These are phyloP conservation scores for Bombardia bombarda DNA, from an alignment of 495 filamentous ascomycete species.

Conservation along the genomic window DNA sequence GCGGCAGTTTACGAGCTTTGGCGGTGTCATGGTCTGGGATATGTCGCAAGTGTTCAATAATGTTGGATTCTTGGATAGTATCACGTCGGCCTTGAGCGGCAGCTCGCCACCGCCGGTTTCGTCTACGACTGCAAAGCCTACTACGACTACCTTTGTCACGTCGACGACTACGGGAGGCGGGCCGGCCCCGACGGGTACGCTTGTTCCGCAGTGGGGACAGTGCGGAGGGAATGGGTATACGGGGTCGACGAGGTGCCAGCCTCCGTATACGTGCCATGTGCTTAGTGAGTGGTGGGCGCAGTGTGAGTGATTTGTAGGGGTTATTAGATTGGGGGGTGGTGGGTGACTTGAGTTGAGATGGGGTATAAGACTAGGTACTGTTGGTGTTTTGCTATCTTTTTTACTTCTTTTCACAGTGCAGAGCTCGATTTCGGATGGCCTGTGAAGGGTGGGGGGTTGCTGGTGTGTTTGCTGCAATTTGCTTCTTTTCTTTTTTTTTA, in stretches of 20 bases:
- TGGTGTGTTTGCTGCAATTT: too few relatives aligned
- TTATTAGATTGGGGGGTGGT: too few relatives aligned
- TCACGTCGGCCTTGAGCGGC: constrained; percentile 22
- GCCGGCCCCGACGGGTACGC: neutral
- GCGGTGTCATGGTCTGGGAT: constrained; percentile 71
- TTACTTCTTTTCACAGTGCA: too few relatives aligned
- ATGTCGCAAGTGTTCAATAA: constrained; percentile 54
- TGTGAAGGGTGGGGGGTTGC: too few relatives aligned
- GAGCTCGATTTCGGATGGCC: too few relatives aligned
- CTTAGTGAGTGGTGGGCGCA: constrained; percentile 24
- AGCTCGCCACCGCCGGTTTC: neutral
- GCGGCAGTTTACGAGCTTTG: constrained; percentile 52
- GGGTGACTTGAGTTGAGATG: too few relatives aligned
- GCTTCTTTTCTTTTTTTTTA: too few relatives aligned
- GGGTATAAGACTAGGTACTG: too few relatives aligned
- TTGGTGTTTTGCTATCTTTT: too few relatives aligned
- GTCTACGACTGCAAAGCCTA: constrained; percentile 10
- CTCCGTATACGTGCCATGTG: constrained; percentile 25
- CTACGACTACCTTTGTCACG: constrained; percentile 1
- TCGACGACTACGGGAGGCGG: constrained; percentile 6
- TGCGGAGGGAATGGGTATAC: constrained; percentile 32
- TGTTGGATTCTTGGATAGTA: constrained; percentile 43
- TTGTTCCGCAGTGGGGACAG: constrained; percentile 32
- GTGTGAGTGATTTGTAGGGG: constrained; percentile 26
- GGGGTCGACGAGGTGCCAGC: constrained; percentile 27